These are phyloP conservation scores for Colletotrichum tanaceti DNA, from an alignment of 2,329 filamentous ascomycete species.

Conservation along the genomic window DNA sequence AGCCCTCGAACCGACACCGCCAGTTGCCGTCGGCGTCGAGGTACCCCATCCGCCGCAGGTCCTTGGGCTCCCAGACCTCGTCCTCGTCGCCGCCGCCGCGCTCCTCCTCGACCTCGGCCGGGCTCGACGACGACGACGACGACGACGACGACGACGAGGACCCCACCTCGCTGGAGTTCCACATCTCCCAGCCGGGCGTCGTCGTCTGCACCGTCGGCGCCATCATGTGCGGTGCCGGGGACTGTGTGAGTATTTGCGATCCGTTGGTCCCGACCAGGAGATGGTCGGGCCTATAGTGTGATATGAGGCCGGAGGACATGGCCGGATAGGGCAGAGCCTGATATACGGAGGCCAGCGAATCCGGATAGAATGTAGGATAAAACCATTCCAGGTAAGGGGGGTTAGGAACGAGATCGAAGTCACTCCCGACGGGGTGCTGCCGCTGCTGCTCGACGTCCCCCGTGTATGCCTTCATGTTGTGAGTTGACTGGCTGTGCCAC, in stretches of 20 bases:
- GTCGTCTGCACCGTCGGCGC: neutral
- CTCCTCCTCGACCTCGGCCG: conserved; percentile 9
- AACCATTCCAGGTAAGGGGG: conserved; percentile 21
- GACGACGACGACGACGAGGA: too few relatives aligned
- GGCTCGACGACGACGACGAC: conserved; percentile 20
- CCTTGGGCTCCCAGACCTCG: conserved; percentile 23
- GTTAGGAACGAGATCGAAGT: neutral
- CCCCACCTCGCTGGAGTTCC: neutral
- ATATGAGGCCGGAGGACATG: neutral
- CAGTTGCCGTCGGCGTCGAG: conserved; percentile 28
- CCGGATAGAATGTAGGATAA: conserved; percentile 9
- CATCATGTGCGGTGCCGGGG: neutral
- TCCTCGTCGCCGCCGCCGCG: conserved; percentile 9
- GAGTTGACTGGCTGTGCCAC: neutral
- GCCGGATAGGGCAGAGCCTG: conserved; percentile 14
- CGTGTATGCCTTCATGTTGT: neutral
- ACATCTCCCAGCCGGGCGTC: neutral
- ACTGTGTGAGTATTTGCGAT: neutral
- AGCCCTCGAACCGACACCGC: conserved; percentile 22
- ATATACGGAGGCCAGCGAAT: conserved; percentile 8
- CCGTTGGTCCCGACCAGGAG: conserved; percentile 13
- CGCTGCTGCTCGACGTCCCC: neutral
- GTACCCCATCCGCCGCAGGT: conserved; percentile 29
- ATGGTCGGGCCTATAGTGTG: conserved; percentile 15
- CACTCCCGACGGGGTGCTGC: neutral